Percentiles rank a stretch among this genome's conserved stretches.
These are phyloP conservation scores for Astraeus odoratus DNA, from an alignment of 768 basidiomycete species.

Conservation along the genomic window DNA sequence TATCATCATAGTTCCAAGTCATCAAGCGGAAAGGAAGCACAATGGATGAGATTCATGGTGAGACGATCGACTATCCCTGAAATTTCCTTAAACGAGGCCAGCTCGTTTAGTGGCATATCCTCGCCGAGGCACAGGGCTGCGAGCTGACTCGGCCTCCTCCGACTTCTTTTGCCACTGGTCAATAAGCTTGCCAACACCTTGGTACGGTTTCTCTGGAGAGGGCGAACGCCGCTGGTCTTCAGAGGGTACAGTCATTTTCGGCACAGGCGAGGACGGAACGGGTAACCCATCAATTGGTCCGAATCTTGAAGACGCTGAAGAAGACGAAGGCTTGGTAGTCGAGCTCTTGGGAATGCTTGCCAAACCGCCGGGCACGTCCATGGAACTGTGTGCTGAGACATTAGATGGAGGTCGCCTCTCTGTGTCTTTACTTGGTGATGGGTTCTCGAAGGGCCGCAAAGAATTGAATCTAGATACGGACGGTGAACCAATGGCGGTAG, in stretches of 20 bases:
- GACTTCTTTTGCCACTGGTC: conserved; percentile 86
- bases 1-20: conserved; percentile 8
- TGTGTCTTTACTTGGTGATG: conserved; percentile 7
- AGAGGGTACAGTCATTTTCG: conserved; percentile 9
- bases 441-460: conserved; percentile 16
- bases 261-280: not conserved
- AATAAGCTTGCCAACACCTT: conserved; percentile 78
- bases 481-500: conserved; percentile 17
- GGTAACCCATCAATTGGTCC: conserved; percentile 24
- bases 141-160: conserved; percentile 45
- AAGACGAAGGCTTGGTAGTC: conserved; percentile 16
- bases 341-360: conserved; percentile 17
- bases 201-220: conserved; percentile 72
- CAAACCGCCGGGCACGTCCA: conserved; percentile 10
- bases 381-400: conserved; percentile 6
- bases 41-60: conserved; percentile 6
- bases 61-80: conserved; percentile 16
- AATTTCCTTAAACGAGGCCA: conserved; percentile 20
- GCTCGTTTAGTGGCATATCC: conserved; percentile 36
- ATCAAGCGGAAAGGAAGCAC: not conserved
- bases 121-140: conserved; percentile 29
- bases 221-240: conserved; percentile 38
- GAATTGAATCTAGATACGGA: conserved; percentile 16
- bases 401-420: conserved; percentile 16
- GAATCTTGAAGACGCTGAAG: conserved; percentile 7